phyloP scores from a whole-genome alignment of 768 basidiomycete genomes.

The Phlebiopsis gigantea region DNA sequence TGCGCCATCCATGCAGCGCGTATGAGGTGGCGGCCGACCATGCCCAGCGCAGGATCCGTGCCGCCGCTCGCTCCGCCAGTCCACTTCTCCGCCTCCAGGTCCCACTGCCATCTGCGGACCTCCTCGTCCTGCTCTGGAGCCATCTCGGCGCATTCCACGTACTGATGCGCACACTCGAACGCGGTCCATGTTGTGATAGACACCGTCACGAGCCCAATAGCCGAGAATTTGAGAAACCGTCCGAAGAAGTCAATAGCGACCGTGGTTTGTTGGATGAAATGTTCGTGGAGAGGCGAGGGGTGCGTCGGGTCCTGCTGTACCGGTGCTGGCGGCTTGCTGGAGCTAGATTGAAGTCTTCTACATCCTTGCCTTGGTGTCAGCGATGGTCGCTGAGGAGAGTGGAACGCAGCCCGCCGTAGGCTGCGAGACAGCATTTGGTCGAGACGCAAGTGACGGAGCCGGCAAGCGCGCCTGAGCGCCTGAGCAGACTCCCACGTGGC shows the following conservation, averaged over 20 bases:
- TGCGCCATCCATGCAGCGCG: constrained; percentile 71
- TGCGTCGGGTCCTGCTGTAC: background rate
- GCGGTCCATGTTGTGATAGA: constrained; percentile 39
- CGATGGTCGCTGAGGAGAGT: constrained; percentile 2
- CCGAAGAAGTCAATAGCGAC: constrained; percentile 40
- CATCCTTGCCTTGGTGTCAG: background rate
- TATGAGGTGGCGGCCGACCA: constrained; percentile 52
- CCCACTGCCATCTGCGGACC: constrained; percentile 61
- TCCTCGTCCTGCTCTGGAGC: constrained; percentile 47
- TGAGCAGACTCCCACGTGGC: background rate
- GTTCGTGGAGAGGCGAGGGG: constrained; percentile 19
- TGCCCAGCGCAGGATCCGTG: constrained; percentile 68
- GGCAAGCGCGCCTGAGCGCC: constrained; percentile 1
- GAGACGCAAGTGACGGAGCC: background rate
- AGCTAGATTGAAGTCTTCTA: constrained; percentile 11
- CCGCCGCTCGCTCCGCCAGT: constrained; percentile 46
- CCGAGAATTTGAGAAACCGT: constrained; percentile 45
- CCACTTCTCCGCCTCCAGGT: constrained; percentile 58
- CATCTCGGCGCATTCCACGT: constrained; percentile 55
- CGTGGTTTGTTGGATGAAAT: constrained; percentile 30
- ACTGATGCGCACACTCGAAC: constrained; percentile 57
- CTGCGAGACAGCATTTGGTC: constrained; percentile 20
- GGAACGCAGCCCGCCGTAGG: constrained; percentile 11
- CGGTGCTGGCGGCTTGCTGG: constrained; percentile 9
- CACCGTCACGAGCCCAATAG: constrained; percentile 38